phyloP scores from a whole-genome alignment of 2,329 filamentous ascomycete species.

The Monosporascus ibericus region DNA sequence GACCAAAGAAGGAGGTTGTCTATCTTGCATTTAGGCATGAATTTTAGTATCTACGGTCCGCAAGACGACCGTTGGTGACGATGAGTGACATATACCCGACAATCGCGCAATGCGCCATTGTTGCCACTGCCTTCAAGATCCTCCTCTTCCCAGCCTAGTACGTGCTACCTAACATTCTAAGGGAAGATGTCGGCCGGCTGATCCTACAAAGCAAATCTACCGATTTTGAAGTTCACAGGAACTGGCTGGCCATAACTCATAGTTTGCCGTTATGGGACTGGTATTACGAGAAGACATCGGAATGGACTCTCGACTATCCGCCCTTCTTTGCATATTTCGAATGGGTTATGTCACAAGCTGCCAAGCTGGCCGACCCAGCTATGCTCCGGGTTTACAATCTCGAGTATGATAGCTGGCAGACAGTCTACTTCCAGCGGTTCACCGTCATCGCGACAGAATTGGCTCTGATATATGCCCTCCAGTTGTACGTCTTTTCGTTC shows the following conservation, averaged over 20 bases:
- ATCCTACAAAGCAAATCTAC: slow-evolving; percentile 74
- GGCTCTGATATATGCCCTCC: slow-evolving; percentile 74
- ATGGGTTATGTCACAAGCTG: slow-evolving; percentile 80
- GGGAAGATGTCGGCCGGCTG: slow-evolving; percentile 1
- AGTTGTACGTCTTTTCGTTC: slow-evolving; percentile 46
- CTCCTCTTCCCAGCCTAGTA: slow-evolving; percentile 93
- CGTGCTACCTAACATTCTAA: slow-evolving; percentile 30
- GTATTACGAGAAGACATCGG: slow-evolving; percentile 96
- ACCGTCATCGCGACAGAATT: slow-evolving; percentile 84
- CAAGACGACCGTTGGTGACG: slow-evolving; percentile 14
- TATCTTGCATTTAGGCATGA: slow-evolving; percentile 12
- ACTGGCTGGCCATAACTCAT: slow-evolving; percentile 95
- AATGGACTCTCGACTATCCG: slow-evolving; percentile 99
- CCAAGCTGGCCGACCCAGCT: slow-evolving; percentile 66
- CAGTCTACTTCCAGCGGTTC: slow-evolving; percentile 85
- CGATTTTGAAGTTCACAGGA: slow-evolving; percentile 97
- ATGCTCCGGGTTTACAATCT: slow-evolving; percentile 81
- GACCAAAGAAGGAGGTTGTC: background rate
- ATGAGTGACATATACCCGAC: slow-evolving; percentile 84
- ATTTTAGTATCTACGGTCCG: background rate
- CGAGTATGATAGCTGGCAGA: slow-evolving; percentile 86
- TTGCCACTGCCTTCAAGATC: slow-evolving; percentile 83
- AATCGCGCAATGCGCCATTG: slow-evolving; percentile 79
- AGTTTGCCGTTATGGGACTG: slow-evolving; percentile 81
- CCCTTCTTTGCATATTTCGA: slow-evolving; percentile 98